Evolutionary conservation across 2,329 filamentous ascomycete genomes (phyloP), one percentile per base, ranked within the genome.

Genomic region (Aspergillus neotritici): DNA sequence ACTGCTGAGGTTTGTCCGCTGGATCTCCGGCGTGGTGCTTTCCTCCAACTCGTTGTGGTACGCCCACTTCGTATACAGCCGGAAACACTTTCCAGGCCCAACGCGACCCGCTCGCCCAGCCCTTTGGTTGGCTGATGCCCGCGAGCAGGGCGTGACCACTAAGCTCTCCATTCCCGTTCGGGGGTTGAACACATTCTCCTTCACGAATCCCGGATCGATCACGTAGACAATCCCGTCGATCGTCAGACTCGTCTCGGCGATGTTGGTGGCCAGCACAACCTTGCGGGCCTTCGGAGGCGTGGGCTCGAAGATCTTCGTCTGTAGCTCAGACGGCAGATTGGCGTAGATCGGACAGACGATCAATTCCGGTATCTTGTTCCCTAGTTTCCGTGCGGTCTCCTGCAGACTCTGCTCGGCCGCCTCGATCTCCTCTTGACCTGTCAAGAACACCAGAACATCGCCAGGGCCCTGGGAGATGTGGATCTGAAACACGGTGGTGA

Each of bases 221-320:
- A 97, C 93, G 62, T 94, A 96, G 7, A 91, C 86, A 47, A 97
- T 94, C 12, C 90, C 91, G 62, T 97, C 90, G 45, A 98, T 95
- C 0, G 93, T 98, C 59, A 98, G 70, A 72, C 83, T 89, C 0
- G 93, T 98, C 65, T 98, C 93, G 2, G 93, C 93, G 64, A 98
- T 97, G 61, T 98, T 98, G 2, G 93, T 97, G 0, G 91, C 89
- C 31, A 97, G 70, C 0, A 98, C 88, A 0, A 97, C 88, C 62
- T 97, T 98, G 21, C 93, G 79, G 0, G 86, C 84, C 13, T 84
- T 84, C 0, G 84, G 80, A 0, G 93, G 91, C 0, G 91, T 94
- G 0, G 90, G 89, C 57, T 95, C 88, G 58, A 98, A 98, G 52
- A 97, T 95, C 62, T 91, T 91, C 37, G 85, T 80, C 62, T 98